Conservation (phyloP, 2,329 filamentous ascomycete genomes). For the Xylogone sp. region DNA sequence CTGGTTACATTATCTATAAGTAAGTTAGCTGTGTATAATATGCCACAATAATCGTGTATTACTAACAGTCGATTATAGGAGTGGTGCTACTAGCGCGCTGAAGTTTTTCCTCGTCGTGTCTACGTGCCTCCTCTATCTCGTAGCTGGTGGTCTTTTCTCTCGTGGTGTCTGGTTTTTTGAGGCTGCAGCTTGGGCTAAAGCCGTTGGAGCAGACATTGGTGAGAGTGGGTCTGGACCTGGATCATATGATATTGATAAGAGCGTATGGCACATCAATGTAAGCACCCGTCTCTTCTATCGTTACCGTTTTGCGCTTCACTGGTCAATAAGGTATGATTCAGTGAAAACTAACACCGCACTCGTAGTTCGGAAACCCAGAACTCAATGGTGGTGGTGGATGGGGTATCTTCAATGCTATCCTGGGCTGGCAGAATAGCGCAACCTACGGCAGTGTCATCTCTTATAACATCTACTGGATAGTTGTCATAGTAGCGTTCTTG, state of each 20-base stretch:
- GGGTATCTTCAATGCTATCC: slow-evolving; percentile 82
- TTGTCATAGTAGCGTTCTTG: slow-evolving; percentile 61
- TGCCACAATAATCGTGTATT: not conserved
- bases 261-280: slow-evolving; percentile 80
- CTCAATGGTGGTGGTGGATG: slow-evolving; percentile 73
- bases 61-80: slow-evolving; percentile 33
- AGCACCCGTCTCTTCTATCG: slow-evolving; percentile 26
- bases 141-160: slow-evolving; percentile 79
- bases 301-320: too few species aligned
- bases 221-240: slow-evolving; percentile 66
- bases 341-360: slow-evolving; percentile 2
- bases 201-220: slow-evolving; percentile 48
- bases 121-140: slow-evolving; percentile 79
- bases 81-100: slow-evolving; percentile 60
- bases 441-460: slow-evolving; percentile 84
- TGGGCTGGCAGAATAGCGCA: slow-evolving; percentile 86
- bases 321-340: too few species aligned
- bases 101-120: slow-evolving; percentile 79
- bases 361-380: slow-evolving; percentile 73
- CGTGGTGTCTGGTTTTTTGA: slow-evolving; percentile 73
- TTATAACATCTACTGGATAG: slow-evolving; percentile 86
- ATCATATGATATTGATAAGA: slow-evolving; percentile 74
- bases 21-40: slow-evolving; percentile 38
- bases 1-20: slow-evolving; percentile 78
- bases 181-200: slow-evolving; percentile 56